A percentile compares a stretch with the other conserved stretches of the same genome.
Conservation (phyloP, 1,284 basidiomycete genomes). For the Ustilago trichophora region DNA sequence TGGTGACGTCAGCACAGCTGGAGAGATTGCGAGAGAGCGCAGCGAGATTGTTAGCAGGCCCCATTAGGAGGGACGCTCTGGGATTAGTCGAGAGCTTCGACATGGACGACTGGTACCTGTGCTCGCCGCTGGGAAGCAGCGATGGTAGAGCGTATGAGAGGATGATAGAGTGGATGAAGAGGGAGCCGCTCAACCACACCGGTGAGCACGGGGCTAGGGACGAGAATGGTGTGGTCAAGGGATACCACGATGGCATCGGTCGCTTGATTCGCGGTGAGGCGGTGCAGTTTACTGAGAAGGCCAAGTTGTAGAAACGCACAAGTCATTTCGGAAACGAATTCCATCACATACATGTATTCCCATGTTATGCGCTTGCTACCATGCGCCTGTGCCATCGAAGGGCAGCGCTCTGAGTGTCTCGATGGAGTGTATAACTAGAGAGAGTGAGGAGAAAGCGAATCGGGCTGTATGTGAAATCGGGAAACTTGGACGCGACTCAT, state of each 20-base stretch:
- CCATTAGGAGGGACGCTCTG: conserved; percentile 37
- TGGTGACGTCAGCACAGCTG: conserved; percentile 23
- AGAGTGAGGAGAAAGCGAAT: too few relatives aligned
- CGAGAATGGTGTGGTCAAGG: conserved; percentile 50
- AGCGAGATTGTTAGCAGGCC: conserved; percentile 26
- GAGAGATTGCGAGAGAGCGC: conserved; percentile 11
- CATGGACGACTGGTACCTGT: conserved; percentile 59
- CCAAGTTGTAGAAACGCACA: conserved; percentile 41
- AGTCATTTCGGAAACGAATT: too few relatives aligned
- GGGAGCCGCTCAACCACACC: conserved; percentile 52
- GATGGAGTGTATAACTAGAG: too few relatives aligned
- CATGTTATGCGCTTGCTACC: too few relatives aligned
- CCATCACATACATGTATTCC: too few relatives aligned
- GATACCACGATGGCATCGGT: conserved; percentile 49
- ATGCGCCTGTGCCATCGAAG: too few relatives aligned
- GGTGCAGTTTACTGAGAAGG: conserved; percentile 28
- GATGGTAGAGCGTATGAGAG: conserved; percentile 54
- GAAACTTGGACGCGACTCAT: too few relatives aligned
- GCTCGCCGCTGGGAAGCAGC: conserved; percentile 47
- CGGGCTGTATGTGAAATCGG: too few relatives aligned
- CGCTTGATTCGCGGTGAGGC: conserved; percentile 50
- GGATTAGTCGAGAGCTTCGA: conserved; percentile 53
- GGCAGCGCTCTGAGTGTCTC: too few relatives aligned
- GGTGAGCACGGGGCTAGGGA: conserved; percentile 48
- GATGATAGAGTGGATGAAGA: conserved; percentile 58